Base-by-base conservation (phyloP, 352 stramenopile species). In the Phytophthora pseudosyringae region DNA sequence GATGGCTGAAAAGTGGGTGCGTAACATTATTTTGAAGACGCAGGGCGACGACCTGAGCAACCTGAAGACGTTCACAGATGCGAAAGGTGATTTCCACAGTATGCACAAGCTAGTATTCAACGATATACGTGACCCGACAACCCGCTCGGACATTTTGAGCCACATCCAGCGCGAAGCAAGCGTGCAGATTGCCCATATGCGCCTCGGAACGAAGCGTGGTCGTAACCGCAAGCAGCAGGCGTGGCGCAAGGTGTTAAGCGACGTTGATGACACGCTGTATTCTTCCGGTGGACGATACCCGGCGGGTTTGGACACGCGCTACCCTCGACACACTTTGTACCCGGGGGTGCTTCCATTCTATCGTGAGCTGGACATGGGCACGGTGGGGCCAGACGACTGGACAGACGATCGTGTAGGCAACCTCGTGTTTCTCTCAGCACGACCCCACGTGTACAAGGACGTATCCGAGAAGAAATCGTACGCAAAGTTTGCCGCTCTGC, bases 371-470 rank as follows among this genome's bases (percentile, higher is more conserved):
- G 97, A 99, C 75, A 90, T 99, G 59, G 97, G 96, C 12, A 96
- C 81, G 2, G 75, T 85, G 29, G 93, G 93, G 1, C 83, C 90
- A 3, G 93, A 98, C 32, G 84, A 97, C 52, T 98, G 91, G 81
- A 93, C 83, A 12, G 77, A 88, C 55, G 89, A 82, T 69, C 90
- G 86, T 29, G 79, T 98, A 1, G 98, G 98, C 28, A 99, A 99
- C 71, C 80, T 99, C 15, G 97, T 98, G 5, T 99, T 99, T 70
- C 76, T 99, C 5, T 99, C 93, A 1, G 98, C 98, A n/a, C 80
- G 98, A 33, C 98, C 98, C 5, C 97, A 99, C 72, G 89, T 99
- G 47, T 99, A 99, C 83, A 99, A 99, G 75, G 97, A 99, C 71
- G 80, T 99, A 50, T 98, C 94, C 29, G 97, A 99, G 71, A 98